Percentiles rank a stretch among this genome's conserved stretches.
These are phyloP conservation scores for Torulaspora delbrueckii DNA, from an alignment of 805 yeast species.

Conservation along the genomic window DNA sequence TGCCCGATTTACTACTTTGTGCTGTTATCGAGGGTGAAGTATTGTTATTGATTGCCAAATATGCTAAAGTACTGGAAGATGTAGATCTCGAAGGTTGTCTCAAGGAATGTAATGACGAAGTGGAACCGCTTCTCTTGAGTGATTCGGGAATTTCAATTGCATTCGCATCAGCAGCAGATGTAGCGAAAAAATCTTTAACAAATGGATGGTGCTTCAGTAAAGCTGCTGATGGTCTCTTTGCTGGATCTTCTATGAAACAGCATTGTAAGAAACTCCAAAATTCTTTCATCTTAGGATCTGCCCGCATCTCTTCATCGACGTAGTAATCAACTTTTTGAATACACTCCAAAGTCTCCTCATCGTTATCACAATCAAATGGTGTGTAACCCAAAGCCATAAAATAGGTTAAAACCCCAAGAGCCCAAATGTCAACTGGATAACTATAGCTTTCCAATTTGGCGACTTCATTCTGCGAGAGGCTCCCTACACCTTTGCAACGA, in stretches of 20 bases:
- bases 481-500: constrained; percentile 34
- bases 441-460: constrained; percentile 40
- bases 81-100: constrained; percentile 23
- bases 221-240: constrained; percentile 43
- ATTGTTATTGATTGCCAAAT: constrained; percentile 4
- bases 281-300: constrained; percentile 41
- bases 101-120: constrained; percentile 22
- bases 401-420: constrained; percentile 66
- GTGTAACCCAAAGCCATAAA: constrained; percentile 69
- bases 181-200: constrained; percentile 25
- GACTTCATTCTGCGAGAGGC: constrained; percentile 16
- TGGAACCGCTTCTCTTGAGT: constrained; percentile 20
- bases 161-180: constrained; percentile 5
- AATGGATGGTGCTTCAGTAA: constrained; percentile 44
- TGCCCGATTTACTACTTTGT: constrained; percentile 7
- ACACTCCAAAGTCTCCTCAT: constrained; percentile 61
- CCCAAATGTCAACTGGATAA: constrained; percentile 66
- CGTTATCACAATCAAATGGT: constrained; percentile 72
- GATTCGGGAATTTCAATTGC: constrained; percentile 5
- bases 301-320: constrained; percentile 57
- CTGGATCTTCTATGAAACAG: constrained; percentile 48
- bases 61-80: constrained; percentile 10
- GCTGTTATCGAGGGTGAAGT: constrained; percentile 8
- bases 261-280: constrained; percentile 54
- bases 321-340: constrained; percentile 53